Percentiles rank a stretch among this genome's conserved stretches.
Evolutionary conservation across 176 grass and related monocot species (phyloP).

Genomic region (Areca catechu): DNA sequence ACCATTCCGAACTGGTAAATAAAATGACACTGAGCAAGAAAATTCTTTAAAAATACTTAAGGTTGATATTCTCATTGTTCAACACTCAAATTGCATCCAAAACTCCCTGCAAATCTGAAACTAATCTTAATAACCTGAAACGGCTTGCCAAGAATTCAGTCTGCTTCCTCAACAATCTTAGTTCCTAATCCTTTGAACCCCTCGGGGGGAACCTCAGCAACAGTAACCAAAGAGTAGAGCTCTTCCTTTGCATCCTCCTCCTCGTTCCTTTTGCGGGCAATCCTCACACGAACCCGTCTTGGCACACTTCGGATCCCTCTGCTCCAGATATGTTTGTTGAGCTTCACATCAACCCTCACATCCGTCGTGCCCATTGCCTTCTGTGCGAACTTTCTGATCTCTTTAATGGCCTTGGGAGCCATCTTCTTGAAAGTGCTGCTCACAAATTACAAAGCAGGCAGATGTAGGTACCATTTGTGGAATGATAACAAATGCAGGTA

Average conservation of each 20-base stretch:
- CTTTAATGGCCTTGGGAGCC: slow-evolving; percentile 77
- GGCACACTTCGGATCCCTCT: slow-evolving; percentile 79
- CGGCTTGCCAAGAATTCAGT: slow-evolving; percentile 20
- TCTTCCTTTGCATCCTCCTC: slow-evolving; percentile 87
- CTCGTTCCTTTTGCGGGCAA: slow-evolving; percentile 68
- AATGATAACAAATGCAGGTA: too few species aligned
- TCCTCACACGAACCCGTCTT: slow-evolving; percentile 58
- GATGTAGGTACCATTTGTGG: too few species aligned
- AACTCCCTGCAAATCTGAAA: too few species aligned
- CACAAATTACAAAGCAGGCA: slow-evolving; percentile 9
- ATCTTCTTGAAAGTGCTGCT: slow-evolving; percentile 94
- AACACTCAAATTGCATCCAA: too few species aligned
- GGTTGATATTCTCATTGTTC: too few species aligned
- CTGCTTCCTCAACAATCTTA: slow-evolving; percentile 52
- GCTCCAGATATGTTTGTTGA: slow-evolving; percentile 96
- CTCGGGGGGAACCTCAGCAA: slow-evolving; percentile 55
- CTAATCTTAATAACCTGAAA: neutral
- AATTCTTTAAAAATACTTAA: too few species aligned
- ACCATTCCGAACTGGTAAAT: too few species aligned
- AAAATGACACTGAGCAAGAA: too few species aligned
- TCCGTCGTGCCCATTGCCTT: slow-evolving; percentile 83
- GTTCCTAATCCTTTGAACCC: slow-evolving; percentile 84
- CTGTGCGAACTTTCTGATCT: slow-evolving; percentile 67
- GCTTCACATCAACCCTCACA: slow-evolving; percentile 65
- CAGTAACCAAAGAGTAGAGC: slow-evolving; percentile 66